A percentile compares a stretch with the other conserved stretches of the same genome.
These are phyloP conservation scores for Parasitella parasitica DNA, from an alignment of 371 early-diverging fungal genomes.

Conservation along the genomic window DNA sequence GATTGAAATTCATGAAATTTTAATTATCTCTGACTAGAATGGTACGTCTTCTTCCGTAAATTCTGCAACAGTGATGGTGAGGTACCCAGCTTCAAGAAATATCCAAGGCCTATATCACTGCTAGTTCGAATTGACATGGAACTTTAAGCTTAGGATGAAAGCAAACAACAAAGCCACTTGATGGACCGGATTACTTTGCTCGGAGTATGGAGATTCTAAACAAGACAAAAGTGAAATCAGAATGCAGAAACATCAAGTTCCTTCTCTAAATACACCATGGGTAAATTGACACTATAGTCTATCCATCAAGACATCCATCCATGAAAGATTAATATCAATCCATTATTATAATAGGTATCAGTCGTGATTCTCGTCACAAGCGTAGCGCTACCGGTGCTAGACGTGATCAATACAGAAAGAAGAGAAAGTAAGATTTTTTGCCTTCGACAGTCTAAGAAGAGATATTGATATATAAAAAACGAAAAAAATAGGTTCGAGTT, in stretches of 20 bases:
- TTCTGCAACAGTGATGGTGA: too few relatives aligned
- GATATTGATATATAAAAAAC: slow-evolving; percentile 4
- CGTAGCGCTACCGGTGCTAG: slow-evolving; percentile 98
- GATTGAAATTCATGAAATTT: too few relatives aligned
- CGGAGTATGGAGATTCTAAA: slow-evolving; percentile 30
- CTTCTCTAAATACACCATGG: slow-evolving; percentile 37
- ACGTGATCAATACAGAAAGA: slow-evolving; percentile 97
- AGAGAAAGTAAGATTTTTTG: slow-evolving; percentile 67
- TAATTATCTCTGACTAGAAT: too few relatives aligned
- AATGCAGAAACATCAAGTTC: slow-evolving; percentile 54
- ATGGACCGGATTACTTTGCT: slow-evolving; percentile 13
- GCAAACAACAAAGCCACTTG: slow-evolving; percentile 11
- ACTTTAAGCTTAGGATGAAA: too few relatives aligned
- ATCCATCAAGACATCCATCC: slow-evolving; percentile 19
- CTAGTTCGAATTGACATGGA: too few relatives aligned
- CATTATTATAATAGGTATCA: slow-evolving; percentile 74
- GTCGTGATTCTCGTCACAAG: slow-evolving; percentile 98
- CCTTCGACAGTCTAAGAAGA: background rate
- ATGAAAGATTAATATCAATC: slow-evolving; percentile 8
- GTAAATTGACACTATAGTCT: slow-evolving; percentile 18
- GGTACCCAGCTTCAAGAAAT: too few relatives aligned
- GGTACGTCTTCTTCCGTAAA: too few relatives aligned
- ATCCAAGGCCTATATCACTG: too few relatives aligned
- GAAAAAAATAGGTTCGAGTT: slow-evolving; percentile 86
- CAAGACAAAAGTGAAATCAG: slow-evolving; percentile 61